These are phyloP conservation scores for Bimuria novae-zelandiae DNA, from an alignment of 2,329 filamentous ascomycete species.

Conservation along the genomic window DNA sequence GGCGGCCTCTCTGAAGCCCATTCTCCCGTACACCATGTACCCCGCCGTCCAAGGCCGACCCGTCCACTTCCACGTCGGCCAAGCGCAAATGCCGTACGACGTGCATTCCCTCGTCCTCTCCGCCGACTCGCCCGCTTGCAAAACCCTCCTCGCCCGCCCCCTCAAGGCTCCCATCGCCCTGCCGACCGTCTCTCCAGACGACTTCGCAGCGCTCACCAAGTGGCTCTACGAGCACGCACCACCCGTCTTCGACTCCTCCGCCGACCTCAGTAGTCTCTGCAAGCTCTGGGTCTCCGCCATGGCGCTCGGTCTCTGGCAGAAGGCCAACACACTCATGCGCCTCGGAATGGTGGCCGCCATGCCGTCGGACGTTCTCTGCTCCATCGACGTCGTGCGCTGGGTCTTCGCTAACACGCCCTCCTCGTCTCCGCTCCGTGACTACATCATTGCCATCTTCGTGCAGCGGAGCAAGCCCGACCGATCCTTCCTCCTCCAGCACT, in stretches of 20 bases:
- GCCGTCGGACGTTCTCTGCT: not conserved
- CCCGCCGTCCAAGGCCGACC: not conserved
- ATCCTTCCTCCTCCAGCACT: not conserved
- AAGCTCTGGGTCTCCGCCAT: constrained; percentile 1
- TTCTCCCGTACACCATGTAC: not conserved
- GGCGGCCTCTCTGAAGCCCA: not conserved
- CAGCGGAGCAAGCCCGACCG: constrained; percentile 2
- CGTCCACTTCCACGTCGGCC: constrained; percentile 10
- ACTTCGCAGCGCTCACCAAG: not conserved
- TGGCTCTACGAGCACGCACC: constrained; percentile 9
- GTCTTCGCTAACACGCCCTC: constrained; percentile 13
- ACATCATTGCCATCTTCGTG: constrained; percentile 6
- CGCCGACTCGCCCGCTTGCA: constrained; percentile 6
- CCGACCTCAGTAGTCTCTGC: not conserved
- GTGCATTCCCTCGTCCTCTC: constrained; percentile 9
- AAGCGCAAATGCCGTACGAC: constrained; percentile 1
- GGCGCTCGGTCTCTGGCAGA: constrained; percentile 11
- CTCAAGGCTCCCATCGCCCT: not conserved
- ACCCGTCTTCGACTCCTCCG: not conserved
- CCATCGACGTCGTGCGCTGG: constrained; percentile 3
- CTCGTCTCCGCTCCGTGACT: not conserved
- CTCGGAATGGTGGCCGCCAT: constrained; percentile 17
- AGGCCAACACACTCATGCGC: constrained; percentile 11
- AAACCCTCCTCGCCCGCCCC: not conserved
- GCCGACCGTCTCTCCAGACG: not conserved